A percentile compares a stretch with the other conserved stretches of the same genome.
Evolutionary conservation across 306 rosid species (phyloP).

Genomic region (Cucurbita argyrosperma): DNA sequence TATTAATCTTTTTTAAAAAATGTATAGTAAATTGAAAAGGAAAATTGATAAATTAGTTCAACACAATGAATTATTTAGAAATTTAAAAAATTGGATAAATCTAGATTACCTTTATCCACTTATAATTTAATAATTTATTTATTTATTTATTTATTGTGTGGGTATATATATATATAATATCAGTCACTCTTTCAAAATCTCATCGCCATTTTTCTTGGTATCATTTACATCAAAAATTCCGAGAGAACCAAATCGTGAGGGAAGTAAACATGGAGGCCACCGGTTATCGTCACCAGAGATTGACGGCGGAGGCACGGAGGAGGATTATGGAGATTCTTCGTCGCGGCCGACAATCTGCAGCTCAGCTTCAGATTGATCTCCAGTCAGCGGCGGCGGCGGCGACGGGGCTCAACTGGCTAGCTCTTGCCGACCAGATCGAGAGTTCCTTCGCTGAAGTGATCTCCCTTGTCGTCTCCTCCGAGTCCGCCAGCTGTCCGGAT

Average conservation of each 20-base stretch:
- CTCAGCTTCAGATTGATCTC: slow-evolving; percentile 30
- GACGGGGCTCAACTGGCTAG: neutral
- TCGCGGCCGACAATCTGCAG: slow-evolving; percentile 28
- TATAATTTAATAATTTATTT: too few species aligned
- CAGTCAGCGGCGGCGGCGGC: neutral
- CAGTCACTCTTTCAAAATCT: neutral
- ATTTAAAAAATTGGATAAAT: too few species aligned
- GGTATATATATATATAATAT: neutral
- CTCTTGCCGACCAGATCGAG: slow-evolving; percentile 18
- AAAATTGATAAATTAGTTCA: too few species aligned
- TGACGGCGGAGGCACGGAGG: neutral
- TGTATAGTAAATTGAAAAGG: too few species aligned
- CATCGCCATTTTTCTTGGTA: neutral
- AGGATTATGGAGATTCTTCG: slow-evolving; percentile 15
- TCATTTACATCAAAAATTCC: neutral
- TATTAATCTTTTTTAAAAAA: too few species aligned
- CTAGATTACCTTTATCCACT: too few species aligned
- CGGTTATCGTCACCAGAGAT: too few species aligned
- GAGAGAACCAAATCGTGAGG: neutral
- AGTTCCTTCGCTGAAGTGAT: slow-evolving; percentile 25
- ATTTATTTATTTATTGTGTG: neutral
- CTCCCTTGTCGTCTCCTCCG: slow-evolving; percentile 18
- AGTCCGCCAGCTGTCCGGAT: neutral
- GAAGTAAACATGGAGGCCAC: neutral
- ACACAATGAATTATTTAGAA: too few species aligned